These are phyloP conservation scores for Aegilops longissima DNA, from an alignment of 176 grass and related monocot species.

Conservation along the genomic window DNA sequence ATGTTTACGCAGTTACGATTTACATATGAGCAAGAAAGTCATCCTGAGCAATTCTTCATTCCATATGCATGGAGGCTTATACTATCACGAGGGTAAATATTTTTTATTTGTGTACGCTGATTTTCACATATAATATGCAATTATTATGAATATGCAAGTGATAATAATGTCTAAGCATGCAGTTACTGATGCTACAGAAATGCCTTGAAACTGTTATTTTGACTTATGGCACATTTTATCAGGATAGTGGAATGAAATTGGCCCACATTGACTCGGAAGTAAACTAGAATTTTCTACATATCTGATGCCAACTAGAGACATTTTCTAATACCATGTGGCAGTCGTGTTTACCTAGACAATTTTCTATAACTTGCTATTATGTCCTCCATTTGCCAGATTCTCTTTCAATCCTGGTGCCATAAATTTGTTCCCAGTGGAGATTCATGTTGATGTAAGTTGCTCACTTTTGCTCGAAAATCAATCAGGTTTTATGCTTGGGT, in stretches of 20 bases:
- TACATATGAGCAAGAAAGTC: conserved; percentile 99
- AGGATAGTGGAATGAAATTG: neutral
- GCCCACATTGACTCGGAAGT: neutral
- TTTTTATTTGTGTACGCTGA: conserved; percentile 24
- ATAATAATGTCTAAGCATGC: neutral
- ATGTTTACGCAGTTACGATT: conserved; percentile 98
- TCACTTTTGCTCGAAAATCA: conserved; percentile 19
- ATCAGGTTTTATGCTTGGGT: neutral
- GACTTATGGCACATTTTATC: neutral
- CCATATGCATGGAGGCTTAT: conserved; percentile 97
- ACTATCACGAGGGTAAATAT: conserved; percentile 74
- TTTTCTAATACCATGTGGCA: neutral
- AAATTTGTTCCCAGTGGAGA: conserved; percentile 90
- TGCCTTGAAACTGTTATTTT: conserved; percentile 18
- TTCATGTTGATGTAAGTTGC: conserved; percentile 89
- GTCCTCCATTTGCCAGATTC: conserved; percentile 61
- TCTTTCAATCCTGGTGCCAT: conserved; percentile 87
- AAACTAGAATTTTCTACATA: neutral
- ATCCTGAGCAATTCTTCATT: conserved; percentile 98
- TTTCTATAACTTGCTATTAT: neutral
- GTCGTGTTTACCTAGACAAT: neutral
- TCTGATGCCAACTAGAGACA: neutral
- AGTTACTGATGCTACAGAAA: neutral
- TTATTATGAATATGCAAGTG: neutral
- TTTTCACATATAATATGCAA: conserved; percentile 8